These are phyloP conservation scores for Salix udensis DNA, from an alignment of 345 rosid species.

Conservation along the genomic window DNA sequence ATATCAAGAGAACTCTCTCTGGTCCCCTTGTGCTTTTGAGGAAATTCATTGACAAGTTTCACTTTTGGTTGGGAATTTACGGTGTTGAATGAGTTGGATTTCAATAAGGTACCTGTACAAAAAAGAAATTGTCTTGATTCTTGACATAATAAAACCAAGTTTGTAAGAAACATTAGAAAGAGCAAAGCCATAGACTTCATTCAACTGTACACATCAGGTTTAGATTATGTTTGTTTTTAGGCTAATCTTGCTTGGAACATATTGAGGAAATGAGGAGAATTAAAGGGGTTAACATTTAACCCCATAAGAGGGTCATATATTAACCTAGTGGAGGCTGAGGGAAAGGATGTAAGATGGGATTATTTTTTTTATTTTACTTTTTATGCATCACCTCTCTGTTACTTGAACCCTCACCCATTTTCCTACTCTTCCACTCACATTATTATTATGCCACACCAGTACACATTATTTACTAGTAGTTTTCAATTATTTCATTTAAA, in stretches of 20 bases:
- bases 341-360: too few relatives aligned
- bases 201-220: background rate
- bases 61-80: constrained; percentile 56
- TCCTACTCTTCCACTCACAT: background rate
- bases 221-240: background rate
- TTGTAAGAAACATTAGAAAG: background rate
- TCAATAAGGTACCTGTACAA: constrained; percentile 58
- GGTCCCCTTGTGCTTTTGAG: constrained; percentile 49
- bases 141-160: constrained; percentile 2
- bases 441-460: background rate
- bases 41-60: constrained; percentile 62
- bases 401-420: background rate
- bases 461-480: background rate
- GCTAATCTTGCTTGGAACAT: background rate
- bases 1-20: constrained; percentile 46
- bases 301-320: background rate
- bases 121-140: constrained; percentile 1
- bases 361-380: too few relatives aligned
- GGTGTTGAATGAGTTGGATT: constrained; percentile 71
- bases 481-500: background rate
- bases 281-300: background rate
- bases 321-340: background rate
- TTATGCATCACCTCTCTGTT: too few relatives aligned
- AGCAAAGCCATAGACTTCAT: background rate
- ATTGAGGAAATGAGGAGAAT: background rate